Conservation (phyloP, 2,329 filamentous ascomycete species). For the Trichoderma cornu-damae region DNA sequence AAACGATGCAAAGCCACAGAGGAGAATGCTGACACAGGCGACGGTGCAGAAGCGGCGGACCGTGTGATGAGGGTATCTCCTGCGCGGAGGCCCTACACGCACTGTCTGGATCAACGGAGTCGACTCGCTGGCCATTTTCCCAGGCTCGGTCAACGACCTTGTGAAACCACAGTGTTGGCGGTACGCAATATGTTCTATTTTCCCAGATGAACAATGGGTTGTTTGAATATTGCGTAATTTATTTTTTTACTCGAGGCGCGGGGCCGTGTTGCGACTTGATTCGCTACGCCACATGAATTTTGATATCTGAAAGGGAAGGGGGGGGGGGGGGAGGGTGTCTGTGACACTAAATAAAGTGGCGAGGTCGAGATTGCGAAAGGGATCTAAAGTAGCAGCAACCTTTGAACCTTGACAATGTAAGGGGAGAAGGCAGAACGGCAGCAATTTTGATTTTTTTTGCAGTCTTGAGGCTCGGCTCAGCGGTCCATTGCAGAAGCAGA, state of each 20-base stretch:
- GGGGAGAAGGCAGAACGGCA: neutral
- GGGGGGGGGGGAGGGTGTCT: constrained; percentile 1
- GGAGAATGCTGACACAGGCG: constrained; percentile 49
- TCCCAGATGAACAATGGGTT: neutral
- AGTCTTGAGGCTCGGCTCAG: neutral
- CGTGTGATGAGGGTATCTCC: constrained; percentile 54
- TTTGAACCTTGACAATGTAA: constrained; percentile 20
- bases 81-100: constrained; percentile 46
- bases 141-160: constrained; percentile 21
- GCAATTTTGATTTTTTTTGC: neutral
- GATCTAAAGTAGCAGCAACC: neutral
- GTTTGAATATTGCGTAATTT: neutral
- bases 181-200: neutral
- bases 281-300: constrained; percentile 13
- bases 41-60: constrained; percentile 63
- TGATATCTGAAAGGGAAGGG: too few species aligned
- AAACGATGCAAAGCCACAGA: constrained; percentile 48
- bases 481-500: neutral
- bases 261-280: constrained; percentile 13
- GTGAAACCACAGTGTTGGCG: neutral
- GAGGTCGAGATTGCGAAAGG: neutral
- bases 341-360: constrained; percentile 7
- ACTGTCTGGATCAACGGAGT: constrained; percentile 65
- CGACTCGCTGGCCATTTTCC: constrained; percentile 46
- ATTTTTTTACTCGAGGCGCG: neutral